A percentile compares a stretch with the other conserved stretches of the same genome.
These are phyloP conservation scores for Cystofilobasidium capitatum DNA, from an alignment of 768 basidiomycete genomes.

Conservation along the genomic window DNA sequence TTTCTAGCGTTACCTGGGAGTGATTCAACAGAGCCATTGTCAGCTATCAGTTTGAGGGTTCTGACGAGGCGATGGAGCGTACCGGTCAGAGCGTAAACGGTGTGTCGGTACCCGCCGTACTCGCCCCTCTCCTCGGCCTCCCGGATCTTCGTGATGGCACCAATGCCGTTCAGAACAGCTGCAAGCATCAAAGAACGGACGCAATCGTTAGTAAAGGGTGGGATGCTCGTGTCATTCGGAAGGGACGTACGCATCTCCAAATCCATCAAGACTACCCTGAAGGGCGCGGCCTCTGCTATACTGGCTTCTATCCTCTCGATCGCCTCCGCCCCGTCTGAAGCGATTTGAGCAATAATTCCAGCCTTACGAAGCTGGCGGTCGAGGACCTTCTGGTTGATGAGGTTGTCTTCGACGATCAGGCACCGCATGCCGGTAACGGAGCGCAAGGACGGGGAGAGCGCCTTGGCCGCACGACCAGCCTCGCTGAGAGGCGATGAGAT, in stretches of 20 bases:
- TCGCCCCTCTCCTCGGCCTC: conserved; percentile 18
- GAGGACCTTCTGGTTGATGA: conserved; percentile 21
- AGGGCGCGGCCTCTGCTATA: background rate
- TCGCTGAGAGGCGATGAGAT: background rate
- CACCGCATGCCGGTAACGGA: background rate
- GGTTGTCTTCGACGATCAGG: conserved; percentile 25
- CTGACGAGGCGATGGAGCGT: too few relatives aligned
- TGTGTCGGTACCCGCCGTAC: background rate
- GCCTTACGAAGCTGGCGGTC: conserved; percentile 22
- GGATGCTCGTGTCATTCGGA: background rate
- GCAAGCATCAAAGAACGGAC: background rate
- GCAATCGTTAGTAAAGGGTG: background rate
- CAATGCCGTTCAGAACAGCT: conserved; percentile 30
- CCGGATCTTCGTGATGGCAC: conserved; percentile 27
- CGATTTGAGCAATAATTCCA: conserved; percentile 7
- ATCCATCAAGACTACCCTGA: conserved; percentile 16
- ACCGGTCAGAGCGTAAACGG: background rate
- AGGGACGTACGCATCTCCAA: background rate
- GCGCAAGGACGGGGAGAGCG: background rate
- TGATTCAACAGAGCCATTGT: background rate
- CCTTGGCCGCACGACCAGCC: background rate
- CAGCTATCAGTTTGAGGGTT: background rate
- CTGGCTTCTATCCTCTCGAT: background rate
- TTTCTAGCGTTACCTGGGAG: conserved; percentile 12
- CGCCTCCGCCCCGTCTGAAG: conserved; percentile 9